Evolutionary conservation across 768 basidiomycete genomes (phyloP), one percentile per base, ranked within the genome.

Genomic region (Pleurotus ostreatus): DNA sequence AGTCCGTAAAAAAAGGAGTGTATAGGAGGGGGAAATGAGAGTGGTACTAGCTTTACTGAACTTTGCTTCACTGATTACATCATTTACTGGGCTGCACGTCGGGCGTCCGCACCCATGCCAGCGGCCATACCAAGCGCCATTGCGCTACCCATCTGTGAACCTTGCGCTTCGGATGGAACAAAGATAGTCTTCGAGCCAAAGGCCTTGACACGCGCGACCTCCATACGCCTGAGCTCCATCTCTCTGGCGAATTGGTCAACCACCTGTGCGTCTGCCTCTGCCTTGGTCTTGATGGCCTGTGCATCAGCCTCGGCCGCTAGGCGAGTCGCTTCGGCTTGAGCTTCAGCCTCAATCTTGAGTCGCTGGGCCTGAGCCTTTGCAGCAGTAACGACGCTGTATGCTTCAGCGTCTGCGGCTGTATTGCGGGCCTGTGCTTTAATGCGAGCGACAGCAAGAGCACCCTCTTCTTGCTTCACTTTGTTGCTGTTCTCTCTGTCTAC

Each of bases 401-500:
- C 90, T 45, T 89, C 82, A 0, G 88, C 76, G 66, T 92, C 90
- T 13, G 90, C 84, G 68, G 85, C 74, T 0, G 89, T 81, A 57
- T 78, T 79, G 44, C 76, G 80, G 4, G 82, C 59, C 66, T 88
- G 78, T 1, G 87, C 88, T 63, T 85, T 88, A 73, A 92, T 89
- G 44, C 80, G 82, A 15, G 89, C 85, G 9, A 92, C 91, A 8
- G 85, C 74, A 48, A 92, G 78, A 13, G 85, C 77, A 61, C 90
- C 91, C 69, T 93, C 84, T 67, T 92, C 88, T 62, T 89, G 86
- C 70, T 92, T 92, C 63, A 92, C 85, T 67, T 87, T 86, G 71
- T 92, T 93, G 71, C 85, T 87, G 65, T 93, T 93, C 70, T 92
- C 91, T 55, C 90, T 74, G 69, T 92, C 89, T 51, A 92, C 89